Base-by-base conservation (phyloP, 768 basidiomycete species). In the Hypsizygus marmoreus region DNA sequence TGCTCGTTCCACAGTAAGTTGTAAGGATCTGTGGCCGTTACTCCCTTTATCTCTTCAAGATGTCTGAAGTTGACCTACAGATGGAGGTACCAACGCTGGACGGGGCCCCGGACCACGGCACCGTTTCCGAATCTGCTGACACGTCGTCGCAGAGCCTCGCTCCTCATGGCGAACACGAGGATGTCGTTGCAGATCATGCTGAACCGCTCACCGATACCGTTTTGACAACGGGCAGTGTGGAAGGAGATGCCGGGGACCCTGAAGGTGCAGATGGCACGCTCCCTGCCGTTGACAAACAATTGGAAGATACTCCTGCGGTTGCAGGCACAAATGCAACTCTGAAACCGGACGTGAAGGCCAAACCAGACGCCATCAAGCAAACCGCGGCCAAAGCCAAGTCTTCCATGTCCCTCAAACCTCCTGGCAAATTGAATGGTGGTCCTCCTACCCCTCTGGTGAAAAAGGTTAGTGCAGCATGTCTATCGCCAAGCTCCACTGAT, bases 381-480 rank as follows among this genome's bases (percentile, higher is more conserved):
- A 50, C 59, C 23, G 40, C 64, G 19, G 54, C 60, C 44, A 73
- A 67, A 64, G 58, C 64, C 49, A 67, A 66, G 49, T 33, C 62
- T 28, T 51, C 65, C 32, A 66, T 73, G 54, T 62, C 70, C 33
- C 68, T 67, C 47, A 81, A 74, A 59, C 59, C 72, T 46, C 56
- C 70, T 19, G 67, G 64, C 40, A 86, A 81, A 67, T 47, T 70
- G 17, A 70, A 71, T 40, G 74, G 67, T 54, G 70, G 67, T 24
- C 73, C 80, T 25, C 65, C 77, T 31, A 77, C 81, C 14, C 75
- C 80, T 44, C 62, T 74, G 8, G 83, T 83, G 36, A 91, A 86
- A 71, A 89, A 85, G 78, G 89, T 84, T 33, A 43, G 59, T 45
- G 24, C 23, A 36, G 29, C n/a, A 13, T 20, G 40, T 33, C 16